These are phyloP conservation scores for Immersiella caudata DNA, from an alignment of 495 filamentous ascomycete genomes.

Conservation along the genomic window DNA sequence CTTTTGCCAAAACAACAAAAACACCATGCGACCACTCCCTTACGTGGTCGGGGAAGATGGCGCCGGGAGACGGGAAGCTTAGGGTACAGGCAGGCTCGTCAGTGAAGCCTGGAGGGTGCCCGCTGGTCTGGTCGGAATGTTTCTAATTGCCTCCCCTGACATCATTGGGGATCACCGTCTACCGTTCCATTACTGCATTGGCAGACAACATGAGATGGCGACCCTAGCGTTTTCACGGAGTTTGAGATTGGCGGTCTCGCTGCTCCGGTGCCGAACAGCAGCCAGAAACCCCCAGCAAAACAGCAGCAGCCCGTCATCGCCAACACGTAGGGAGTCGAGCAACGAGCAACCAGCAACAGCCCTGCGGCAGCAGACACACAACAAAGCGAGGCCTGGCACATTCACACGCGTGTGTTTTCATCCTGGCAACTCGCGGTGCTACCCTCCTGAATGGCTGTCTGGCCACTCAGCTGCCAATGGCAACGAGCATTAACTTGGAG, in stretches of 20 bases:
- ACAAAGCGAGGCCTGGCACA: not conserved
- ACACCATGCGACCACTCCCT: not conserved
- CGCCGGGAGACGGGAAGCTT: not conserved
- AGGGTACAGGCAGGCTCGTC: not conserved
- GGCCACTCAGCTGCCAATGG: conserved; percentile 20
- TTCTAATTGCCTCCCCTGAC: conserved; percentile 12
- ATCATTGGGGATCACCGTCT: conserved; percentile 15
- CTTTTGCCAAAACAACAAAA: not conserved
- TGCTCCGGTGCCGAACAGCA: not conserved
- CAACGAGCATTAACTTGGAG: conserved; percentile 15
- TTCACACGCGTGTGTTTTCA: conserved; percentile 13
- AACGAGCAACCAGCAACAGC: not conserved
- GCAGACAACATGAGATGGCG: not conserved
- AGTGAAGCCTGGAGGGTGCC: not conserved
- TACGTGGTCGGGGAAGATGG: not conserved
- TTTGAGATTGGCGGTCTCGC: not conserved
- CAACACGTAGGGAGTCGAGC: not conserved
- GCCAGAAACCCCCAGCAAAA: not conserved
- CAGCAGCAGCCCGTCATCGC: not conserved
- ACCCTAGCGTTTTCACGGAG: conserved; percentile 5
- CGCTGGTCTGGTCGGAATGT: conserved; percentile 5
- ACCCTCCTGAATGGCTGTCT: conserved; percentile 17
- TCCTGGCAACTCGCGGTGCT: conserved; percentile 11
- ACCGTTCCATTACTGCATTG: not conserved
- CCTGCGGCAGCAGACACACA: not conserved